Evolutionary conservation across 2,329 filamentous ascomycete species (phyloP), one percentile per base, ranked within the genome.

Genomic region (Apiospora koreana): DNA sequence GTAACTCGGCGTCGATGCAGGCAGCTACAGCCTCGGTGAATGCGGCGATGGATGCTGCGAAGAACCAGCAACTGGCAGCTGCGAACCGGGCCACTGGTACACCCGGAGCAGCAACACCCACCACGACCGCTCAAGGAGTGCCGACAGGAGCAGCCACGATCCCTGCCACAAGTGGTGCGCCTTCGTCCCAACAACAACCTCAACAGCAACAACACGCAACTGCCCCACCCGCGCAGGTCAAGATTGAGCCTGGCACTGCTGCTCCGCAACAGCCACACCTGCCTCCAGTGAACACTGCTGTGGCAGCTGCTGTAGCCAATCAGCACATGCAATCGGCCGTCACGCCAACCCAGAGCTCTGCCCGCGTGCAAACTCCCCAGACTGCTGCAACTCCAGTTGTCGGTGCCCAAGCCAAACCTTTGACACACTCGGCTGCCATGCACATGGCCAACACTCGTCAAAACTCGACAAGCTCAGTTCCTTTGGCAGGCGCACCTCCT

Each of bases 361-460:
- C 81, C 10, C 84, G 86, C 67, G 80, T 86, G 7, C 84, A 84
- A 70, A 87, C 86, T 12, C 84, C 86, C 2, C 87, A 88, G 48
- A 77, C 76, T 5, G 72, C 73, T 46, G 73, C 74, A 10, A 42
- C 71, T 35, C 54, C 54, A 4, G 54, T 38, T 8, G 68, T 45
- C 25, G 70, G 70, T 43, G 68, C 75, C 62, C 41, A 43, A 43
- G 67, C 75, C 31, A 73, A 77, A 71, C 73, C 74, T 64, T 74
- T 75, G 31, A 76, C 71, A 43, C 77, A 75, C 73, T 79, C 76
- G 43, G 77, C 76, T 5, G 78, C 79, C 3, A 75, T 80, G 5
- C 78, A 75, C 50, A 74, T 77, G 54, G 77, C 78, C 14, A 79
- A 80, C 42, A 62, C 48, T 6, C 69, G 66, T 2, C 62, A 65